Conservation (phyloP, 306 rosid genomes). For the Prosopis cineraria region DNA sequence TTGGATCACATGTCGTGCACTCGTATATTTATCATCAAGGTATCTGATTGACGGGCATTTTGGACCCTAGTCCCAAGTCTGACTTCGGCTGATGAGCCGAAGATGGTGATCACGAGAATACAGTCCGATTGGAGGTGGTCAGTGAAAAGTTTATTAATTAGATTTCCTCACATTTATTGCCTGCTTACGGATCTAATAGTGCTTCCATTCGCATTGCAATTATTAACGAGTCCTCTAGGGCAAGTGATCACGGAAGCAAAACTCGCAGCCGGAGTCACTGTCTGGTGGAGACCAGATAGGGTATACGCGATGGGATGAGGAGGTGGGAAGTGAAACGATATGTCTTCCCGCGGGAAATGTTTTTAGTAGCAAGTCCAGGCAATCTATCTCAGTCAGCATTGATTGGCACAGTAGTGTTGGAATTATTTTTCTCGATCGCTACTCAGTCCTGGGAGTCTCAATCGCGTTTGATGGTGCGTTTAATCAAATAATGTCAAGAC, state of each 20-base stretch:
- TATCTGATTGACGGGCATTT: not conserved
- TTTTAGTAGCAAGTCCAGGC: not conserved
- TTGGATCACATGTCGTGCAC: conserved; percentile 26
- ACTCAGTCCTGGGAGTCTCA: not conserved
- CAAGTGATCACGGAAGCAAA: not conserved
- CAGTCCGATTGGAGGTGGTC: too few relatives aligned
- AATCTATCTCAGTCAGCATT: conserved; percentile 3
- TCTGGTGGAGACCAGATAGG: too few relatives aligned
- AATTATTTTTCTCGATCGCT: not conserved
- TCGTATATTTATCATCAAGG: conserved; percentile 17
- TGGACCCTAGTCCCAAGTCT: not conserved
- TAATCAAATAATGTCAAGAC: not conserved
- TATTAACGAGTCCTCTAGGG: too few relatives aligned
- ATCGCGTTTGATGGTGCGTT: not conserved
- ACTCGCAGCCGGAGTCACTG: too few relatives aligned
- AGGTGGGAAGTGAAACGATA: not conserved
- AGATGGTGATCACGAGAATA: not conserved
- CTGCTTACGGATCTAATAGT: not conserved
- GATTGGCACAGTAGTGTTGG: not conserved
- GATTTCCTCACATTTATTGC: not conserved
- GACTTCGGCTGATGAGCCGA: not conserved
- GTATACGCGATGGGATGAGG: too few relatives aligned
- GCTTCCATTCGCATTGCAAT: not conserved
- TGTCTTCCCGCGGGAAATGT: not conserved
- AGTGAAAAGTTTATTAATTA: too few relatives aligned